Evolutionary conservation across 106 monocot genomes (phyloP).

Genomic region (Allium sativum): DNA sequence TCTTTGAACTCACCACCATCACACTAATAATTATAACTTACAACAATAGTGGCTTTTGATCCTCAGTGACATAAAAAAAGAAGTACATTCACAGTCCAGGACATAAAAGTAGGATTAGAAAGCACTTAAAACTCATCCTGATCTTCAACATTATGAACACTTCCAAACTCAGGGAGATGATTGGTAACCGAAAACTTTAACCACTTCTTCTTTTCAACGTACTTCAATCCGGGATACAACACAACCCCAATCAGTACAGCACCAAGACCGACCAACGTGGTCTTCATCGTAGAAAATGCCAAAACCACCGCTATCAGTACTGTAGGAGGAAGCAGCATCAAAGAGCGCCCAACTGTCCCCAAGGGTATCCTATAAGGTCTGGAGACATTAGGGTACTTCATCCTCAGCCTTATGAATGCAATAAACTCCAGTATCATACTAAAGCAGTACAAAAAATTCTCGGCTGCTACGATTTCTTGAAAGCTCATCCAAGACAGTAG

Average conservation of each 20-base stretch:
- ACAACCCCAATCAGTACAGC: slow-evolving; percentile 38
- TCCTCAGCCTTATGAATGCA: slow-evolving; percentile 48
- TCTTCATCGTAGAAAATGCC: slow-evolving; percentile 36
- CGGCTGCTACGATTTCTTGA: slow-evolving; percentile 67
- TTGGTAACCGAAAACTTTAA: slow-evolving; percentile 31
- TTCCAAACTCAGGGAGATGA: slow-evolving; percentile 25
- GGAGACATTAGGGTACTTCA: slow-evolving; percentile 21
- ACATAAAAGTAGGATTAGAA: no score
- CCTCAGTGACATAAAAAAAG: no score
- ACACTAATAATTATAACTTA: no score
- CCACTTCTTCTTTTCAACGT: slow-evolving; percentile 26
- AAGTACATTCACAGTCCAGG: no score
- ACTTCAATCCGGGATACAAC: slow-evolving; percentile 34
- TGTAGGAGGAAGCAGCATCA: slow-evolving; percentile 63
- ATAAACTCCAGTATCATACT: slow-evolving; percentile 62
- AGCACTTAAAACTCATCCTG: no score
- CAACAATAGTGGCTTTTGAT: no score
- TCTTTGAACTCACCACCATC: no score
- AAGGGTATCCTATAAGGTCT: slow-evolving; percentile 54
- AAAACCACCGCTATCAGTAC: slow-evolving; percentile 43
- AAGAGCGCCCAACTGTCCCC: slow-evolving; percentile 34
- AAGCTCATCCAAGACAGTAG: slow-evolving; percentile 70
- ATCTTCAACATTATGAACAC: no score
- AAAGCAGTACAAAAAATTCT: slow-evolving; percentile 63
- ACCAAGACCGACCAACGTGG: slow-evolving; percentile 38